Base-by-base conservation (phyloP, 257 asterid species). In the Solanum virginianum region DNA sequence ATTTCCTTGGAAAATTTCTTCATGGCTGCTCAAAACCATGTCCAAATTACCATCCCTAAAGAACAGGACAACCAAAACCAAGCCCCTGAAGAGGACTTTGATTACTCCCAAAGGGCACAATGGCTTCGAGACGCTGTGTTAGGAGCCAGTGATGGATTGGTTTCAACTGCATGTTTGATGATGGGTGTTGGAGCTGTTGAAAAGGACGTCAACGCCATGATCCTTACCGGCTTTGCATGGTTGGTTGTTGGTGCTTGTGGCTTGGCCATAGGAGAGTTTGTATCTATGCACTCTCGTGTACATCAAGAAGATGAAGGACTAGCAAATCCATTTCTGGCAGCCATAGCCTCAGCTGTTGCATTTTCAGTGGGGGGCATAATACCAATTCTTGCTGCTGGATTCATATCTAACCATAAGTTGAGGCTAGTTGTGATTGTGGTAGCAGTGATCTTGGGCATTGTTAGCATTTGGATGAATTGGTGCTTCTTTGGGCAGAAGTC, bases 221-320 rank as follows among this genome's bases (percentile, higher is more conserved):
- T 93, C 69, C 92, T 92, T 8, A 84, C 87, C 0, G 98, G 96
- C 36, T 90, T 91, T 13, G 98, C 94, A 0, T 96, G 98, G 1
- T 84, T 93, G 0, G 82, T 93, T 3, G 94, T 96, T 1, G 95
- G 97, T 1, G 90, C 98, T 5, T 93, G 92, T 63, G 91, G 98
- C 92, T 94, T 93, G 98, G 97, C 94, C 0, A 94, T 95, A 5
- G 97, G 96, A 2, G 98, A 94, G 80, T 93, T 93, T 43, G 92
- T 94, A 3, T 95, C 95, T 0, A 96, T 93, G 0, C 89, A 90
- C 85, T 77, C 98, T 10, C 98, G 54, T 57, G 88, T 16, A 53
- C 49, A 79, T 22, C 47, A 5, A 18, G 84, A 51, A 15, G 53
- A 43, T 7, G 80, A 1, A 65, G 80, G 87, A 20, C 90, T 90